A percentile compares a stretch with the other conserved stretches of the same genome.
Conservation (phyloP, 441 rosid species). For the Erodium chrysanthum region DNA sequence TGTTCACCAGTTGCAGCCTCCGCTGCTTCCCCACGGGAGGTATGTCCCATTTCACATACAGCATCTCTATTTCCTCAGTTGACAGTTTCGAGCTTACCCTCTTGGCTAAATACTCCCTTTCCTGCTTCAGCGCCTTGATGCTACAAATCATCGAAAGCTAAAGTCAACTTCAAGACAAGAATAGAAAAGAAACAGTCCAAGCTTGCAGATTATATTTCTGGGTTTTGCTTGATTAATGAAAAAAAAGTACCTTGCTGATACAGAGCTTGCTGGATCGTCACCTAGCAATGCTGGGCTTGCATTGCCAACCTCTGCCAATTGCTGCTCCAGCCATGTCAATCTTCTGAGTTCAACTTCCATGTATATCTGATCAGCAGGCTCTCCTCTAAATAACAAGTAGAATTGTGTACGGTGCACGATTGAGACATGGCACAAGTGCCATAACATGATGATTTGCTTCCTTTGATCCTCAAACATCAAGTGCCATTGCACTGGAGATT, state of each 20-base stretch:
- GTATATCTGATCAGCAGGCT: slow-evolving; percentile 92
- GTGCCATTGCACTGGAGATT: slow-evolving; percentile 72
- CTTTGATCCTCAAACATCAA: slow-evolving; percentile 73
- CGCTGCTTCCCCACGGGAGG: slow-evolving; percentile 93
- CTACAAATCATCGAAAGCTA: slow-evolving; percentile 24
- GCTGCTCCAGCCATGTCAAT: slow-evolving; percentile 87
- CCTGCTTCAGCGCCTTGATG: slow-evolving; percentile 72
- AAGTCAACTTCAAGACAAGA: neutral
- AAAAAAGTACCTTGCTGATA: slow-evolving; percentile 57
- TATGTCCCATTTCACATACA: slow-evolving; percentile 82
- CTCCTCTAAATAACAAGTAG: slow-evolving; percentile 84
- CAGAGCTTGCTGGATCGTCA: slow-evolving; percentile 63
- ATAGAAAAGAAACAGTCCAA: neutral
- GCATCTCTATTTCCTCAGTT: slow-evolving; percentile 63
- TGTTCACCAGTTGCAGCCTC: slow-evolving; percentile 78
- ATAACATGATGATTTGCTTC: slow-evolving; percentile 80
- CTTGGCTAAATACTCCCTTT: slow-evolving; percentile 85
- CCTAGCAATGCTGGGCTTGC: slow-evolving; percentile 69
- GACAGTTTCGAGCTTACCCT: slow-evolving; percentile 58
- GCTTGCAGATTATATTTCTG: too few relatives aligned
- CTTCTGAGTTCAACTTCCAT: slow-evolving; percentile 98
- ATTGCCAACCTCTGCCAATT: slow-evolving; percentile 74
- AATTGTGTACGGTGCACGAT: slow-evolving; percentile 91
- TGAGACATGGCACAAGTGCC: slow-evolving; percentile 85
- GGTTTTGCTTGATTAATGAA: too few relatives aligned